Evolutionary conservation across 441 rosid species (phyloP).

Genomic region (Monsonia emarginata): DNA sequence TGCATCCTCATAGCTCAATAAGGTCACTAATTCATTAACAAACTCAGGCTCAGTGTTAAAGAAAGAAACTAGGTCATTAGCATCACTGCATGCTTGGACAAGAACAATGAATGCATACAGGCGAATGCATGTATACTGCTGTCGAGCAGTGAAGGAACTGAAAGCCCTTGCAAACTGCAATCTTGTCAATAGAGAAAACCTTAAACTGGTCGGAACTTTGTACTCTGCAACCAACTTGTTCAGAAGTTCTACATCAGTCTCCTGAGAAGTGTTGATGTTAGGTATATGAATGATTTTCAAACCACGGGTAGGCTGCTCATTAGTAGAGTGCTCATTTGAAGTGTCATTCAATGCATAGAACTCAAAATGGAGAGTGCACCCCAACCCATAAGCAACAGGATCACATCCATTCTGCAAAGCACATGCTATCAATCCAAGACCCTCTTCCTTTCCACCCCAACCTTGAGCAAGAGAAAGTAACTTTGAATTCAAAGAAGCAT

Average conservation of each 20-base stretch:
- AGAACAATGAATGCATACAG: constrained; percentile 85
- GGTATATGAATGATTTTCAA: constrained; percentile 72
- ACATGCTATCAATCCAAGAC: constrained; percentile 83
- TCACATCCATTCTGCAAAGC: constrained; percentile 58
- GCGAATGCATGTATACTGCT: constrained; percentile 84
- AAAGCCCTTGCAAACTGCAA: constrained; percentile 90
- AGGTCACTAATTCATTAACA: constrained; percentile 69
- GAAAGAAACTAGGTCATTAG: constrained; percentile 68
- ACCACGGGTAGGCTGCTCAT: constrained; percentile 47
- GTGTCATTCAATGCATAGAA: constrained; percentile 56
- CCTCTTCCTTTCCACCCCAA: constrained; percentile 99
- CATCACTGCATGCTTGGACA: constrained; percentile 77
- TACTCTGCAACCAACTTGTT: constrained; percentile 59
- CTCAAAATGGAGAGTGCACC: constrained; percentile 93
- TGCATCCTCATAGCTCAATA: constrained; percentile 71
- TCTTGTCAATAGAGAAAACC: constrained; percentile 77
- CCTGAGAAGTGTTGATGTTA: constrained; percentile 33
- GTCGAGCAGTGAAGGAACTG: constrained; percentile 56
- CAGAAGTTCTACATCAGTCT: constrained; percentile 76
- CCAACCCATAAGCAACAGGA: constrained; percentile 60
- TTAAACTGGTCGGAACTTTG: constrained; percentile 67
- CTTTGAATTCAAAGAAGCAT: constrained; percentile 64
- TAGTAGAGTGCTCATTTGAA: constrained; percentile 21
- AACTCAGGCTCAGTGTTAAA: constrained; percentile 90
- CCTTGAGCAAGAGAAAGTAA: constrained; percentile 97